These are phyloP conservation scores for Platanthera zijinensis DNA, from an alignment of 106 monocot genomes.

Conservation along the genomic window DNA sequence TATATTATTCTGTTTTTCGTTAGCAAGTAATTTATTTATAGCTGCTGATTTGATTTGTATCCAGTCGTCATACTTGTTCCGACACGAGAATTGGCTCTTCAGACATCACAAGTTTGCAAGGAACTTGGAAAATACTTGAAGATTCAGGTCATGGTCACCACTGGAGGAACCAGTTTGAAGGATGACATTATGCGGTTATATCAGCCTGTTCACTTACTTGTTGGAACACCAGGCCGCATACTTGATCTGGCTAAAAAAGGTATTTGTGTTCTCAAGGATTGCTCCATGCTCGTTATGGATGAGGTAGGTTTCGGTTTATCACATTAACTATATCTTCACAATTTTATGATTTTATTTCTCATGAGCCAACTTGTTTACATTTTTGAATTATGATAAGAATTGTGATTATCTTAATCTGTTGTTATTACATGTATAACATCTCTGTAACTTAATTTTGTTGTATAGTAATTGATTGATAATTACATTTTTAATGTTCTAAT, in stretches of 20 bases:
- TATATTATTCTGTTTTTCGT: background rate
- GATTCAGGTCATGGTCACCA: slow-evolving; percentile 90
- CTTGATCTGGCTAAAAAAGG: slow-evolving; percentile 86
- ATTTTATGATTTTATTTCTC: background rate
- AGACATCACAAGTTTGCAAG: slow-evolving; percentile 93
- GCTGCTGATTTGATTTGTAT: background rate
- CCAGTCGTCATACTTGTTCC: slow-evolving; percentile 94
- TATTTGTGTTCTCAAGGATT: slow-evolving; percentile 65
- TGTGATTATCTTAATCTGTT: background rate
- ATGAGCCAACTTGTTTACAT: background rate
- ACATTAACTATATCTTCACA: background rate
- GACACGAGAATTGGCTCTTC: slow-evolving; percentile 83
- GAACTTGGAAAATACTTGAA: slow-evolving; percentile 89
- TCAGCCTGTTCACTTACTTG: slow-evolving; percentile 87
- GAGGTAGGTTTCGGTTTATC: slow-evolving; percentile 42
- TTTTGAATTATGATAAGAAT: background rate
- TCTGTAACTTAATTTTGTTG: background rate
- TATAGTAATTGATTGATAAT: background rate
- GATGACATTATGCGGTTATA: slow-evolving; percentile 93
- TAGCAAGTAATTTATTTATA: background rate
- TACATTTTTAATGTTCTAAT: background rate
- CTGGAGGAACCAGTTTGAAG: slow-evolving; percentile 91
- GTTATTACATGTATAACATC: background rate
- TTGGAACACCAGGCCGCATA: slow-evolving; percentile 87
- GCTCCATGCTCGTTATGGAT: slow-evolving; percentile 87